These are phyloP conservation scores for Ascomycota sp. DNA, from an alignment of 2,329 filamentous ascomycete species.

Conservation along the genomic window DNA sequence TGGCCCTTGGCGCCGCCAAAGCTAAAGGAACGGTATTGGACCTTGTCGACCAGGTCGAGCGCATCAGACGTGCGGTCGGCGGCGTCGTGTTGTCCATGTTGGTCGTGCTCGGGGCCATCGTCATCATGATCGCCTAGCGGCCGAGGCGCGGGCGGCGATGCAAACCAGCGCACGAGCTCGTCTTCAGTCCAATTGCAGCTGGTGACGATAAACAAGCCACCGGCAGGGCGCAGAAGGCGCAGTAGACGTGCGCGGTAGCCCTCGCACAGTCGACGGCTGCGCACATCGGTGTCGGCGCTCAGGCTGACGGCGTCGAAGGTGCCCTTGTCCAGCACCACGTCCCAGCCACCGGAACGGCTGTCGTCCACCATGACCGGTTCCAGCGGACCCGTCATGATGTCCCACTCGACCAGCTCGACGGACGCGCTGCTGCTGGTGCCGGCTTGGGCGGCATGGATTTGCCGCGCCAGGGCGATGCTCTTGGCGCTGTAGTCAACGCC, in stretches of 20 bases:
- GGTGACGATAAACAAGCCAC: conserved; percentile 65
- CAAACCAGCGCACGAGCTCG: conserved; percentile 69
- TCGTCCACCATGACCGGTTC: conserved; percentile 15
- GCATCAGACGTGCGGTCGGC: not conserved
- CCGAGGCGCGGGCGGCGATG: conserved; percentile 4
- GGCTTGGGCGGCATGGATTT: conserved; percentile 26
- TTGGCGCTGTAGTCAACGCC: conserved; percentile 73
- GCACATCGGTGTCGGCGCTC: conserved; percentile 30
- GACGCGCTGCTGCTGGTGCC: conserved; percentile 3
- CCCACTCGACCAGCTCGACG: conserved; percentile 36
- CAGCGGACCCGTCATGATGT: conserved; percentile 30
- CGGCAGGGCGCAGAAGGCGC: conserved; percentile 41
- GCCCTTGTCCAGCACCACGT: conserved; percentile 91
- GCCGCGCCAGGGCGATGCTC: conserved; percentile 53
- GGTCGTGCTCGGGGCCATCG: not conserved
- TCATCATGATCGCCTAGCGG: no score
- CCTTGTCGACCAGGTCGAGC: conserved; percentile 41
- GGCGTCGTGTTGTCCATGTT: no score
- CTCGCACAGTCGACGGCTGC: conserved; percentile 46
- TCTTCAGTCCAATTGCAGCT: conserved; percentile 97
- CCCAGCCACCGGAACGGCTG: conserved; percentile 38
- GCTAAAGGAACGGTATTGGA: conserved; percentile 69
- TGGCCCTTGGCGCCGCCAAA: conserved; percentile 82
- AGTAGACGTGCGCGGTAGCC: conserved; percentile 52
- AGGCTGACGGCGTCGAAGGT: conserved; percentile 91